Base-by-base conservation (phyloP, 78 protist genomes). In the Salpingoeca rosetta region DNA sequence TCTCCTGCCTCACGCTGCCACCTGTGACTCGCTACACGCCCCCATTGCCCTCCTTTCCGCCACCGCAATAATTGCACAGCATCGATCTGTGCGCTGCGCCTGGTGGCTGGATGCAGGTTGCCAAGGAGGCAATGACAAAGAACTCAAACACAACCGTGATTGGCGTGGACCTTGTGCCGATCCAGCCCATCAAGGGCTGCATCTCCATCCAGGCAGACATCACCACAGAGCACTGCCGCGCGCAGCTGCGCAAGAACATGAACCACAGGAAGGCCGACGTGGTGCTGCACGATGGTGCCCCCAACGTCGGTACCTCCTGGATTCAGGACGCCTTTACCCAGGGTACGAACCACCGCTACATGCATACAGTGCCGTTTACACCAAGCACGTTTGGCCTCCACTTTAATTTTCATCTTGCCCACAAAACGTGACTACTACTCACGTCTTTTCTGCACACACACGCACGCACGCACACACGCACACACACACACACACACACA, bases 31-130 rank as follows among this genome's bases (percentile, higher is more conserved):
- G n/a, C n/a, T n/a, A n/a, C n/a, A n/a, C n/a, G n/a, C n/a, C n/a
- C n/a, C n/a, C n/a, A n/a, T n/a, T n/a, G n/a, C n/a, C n/a, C n/a
- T n/a, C n/a, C n/a, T n/a, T n/a, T n/a, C n/a, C n/a, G n/a, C n/a
- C n/a, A n/a, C n/a, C n/a, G n/a, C n/a, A n/a, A n/a, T n/a, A n/a
- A n/a, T n/a, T n/a, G n/a, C n/a, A n/a, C n/a, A n/a, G n/a, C 40
- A 72, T 99, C 84, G 99, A 99, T 93, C 96, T 99, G 44, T 99
- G 99, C 86, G 99, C 99, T 17, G 99, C 99, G 0, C 99, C 99
- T 11, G 99, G 99, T 44, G 94, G 97, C 44, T 96, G 97, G 97
- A 45, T 89, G 92, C 99, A 97, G 83, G 99, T 99, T 2, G 97
- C 98, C 1, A 73, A 86, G 40, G 91, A 98, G 88, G 27, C 88